Conservation (phyloP, 2,329 filamentous ascomycete genomes). For the Pseudomassariella vexata region DNA sequence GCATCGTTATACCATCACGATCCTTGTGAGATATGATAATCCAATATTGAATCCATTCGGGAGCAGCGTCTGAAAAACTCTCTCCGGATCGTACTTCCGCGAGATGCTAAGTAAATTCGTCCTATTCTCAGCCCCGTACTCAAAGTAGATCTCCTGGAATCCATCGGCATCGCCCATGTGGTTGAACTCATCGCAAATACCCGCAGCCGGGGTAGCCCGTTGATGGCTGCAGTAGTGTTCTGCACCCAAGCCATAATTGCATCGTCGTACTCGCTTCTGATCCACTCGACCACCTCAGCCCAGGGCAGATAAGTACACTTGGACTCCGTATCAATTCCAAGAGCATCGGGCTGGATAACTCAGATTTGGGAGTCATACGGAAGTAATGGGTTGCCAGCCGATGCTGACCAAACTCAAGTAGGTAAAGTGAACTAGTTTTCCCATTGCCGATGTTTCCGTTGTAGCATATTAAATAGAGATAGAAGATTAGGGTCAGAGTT, state of each 20-base stretch:
- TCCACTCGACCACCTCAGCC: slow-evolving; percentile 19
- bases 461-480: slow-evolving; percentile 32
- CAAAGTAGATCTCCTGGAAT: slow-evolving; percentile 27
- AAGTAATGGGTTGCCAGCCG: slow-evolving; percentile 27
- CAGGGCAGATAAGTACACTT: slow-evolving; percentile 20
- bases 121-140: slow-evolving; percentile 28
- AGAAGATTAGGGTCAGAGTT: slow-evolving; percentile 35
- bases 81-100: slow-evolving; percentile 18
- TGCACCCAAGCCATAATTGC: slow-evolving; percentile 15
- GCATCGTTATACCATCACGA: too few species aligned
- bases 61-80: slow-evolving; percentile 10
- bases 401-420: slow-evolving; percentile 13
- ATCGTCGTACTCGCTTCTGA: slow-evolving; percentile 17
- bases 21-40: slow-evolving; percentile 2
- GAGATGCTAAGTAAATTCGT: slow-evolving; percentile 15
- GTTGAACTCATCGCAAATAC: slow-evolving; percentile 31
- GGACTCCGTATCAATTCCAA: slow-evolving; percentile 24
- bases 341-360: slow-evolving; percentile 21
- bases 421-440: slow-evolving; percentile 18
- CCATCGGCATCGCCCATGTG: slow-evolving; percentile 32
- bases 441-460: slow-evolving; percentile 37
- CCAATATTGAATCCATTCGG: slow-evolving; percentile 13
- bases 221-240: slow-evolving; percentile 14
- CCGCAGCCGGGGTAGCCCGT: slow-evolving; percentile 19
- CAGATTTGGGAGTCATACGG: slow-evolving; percentile 21